Conservation (phyloP, 805 yeast genomes). For the Alloascoidea hylecoeti region DNA sequence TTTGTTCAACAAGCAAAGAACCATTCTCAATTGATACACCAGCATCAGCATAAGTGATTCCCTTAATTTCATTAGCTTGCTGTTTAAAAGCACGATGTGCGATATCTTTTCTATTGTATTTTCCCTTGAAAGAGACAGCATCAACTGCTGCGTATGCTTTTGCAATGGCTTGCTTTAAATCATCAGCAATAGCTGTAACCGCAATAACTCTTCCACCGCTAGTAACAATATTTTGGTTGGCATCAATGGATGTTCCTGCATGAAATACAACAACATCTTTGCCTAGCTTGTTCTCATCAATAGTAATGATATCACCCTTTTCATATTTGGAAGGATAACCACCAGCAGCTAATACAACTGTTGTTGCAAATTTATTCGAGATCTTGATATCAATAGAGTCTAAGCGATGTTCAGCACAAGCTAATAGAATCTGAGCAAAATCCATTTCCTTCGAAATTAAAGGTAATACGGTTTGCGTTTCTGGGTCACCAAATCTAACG, state of each 20-base stretch:
- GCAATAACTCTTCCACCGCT: constrained; percentile 97
- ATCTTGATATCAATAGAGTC: constrained; percentile 56
- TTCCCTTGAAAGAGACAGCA: constrained; percentile 54
- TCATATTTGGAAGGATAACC: constrained; percentile 87
- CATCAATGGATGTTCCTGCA: constrained; percentile 69
- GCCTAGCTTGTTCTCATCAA: constrained; percentile 28
- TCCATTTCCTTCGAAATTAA: constrained; percentile 76
- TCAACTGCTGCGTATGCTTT: constrained; percentile 80
- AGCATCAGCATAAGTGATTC: constrained; percentile 83
- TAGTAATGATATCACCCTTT: constrained; percentile 75
- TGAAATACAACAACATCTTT: constrained; percentile 72
- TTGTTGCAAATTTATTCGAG: constrained; percentile 55
- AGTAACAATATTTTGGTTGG: constrained; percentile 54
- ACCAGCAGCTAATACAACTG: constrained; percentile 93
- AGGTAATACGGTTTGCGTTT: constrained; percentile 93
- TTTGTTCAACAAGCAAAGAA: constrained; percentile 76
- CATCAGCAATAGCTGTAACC: constrained; percentile 69
- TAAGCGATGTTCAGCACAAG: constrained; percentile 87
- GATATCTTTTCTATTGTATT: constrained; percentile 83
- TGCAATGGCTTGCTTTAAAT: constrained; percentile 69
- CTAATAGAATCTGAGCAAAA: constrained; percentile 81
- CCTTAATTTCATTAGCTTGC: constrained; percentile 15
- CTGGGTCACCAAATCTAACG: constrained; percentile 98
- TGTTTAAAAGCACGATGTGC: constrained; percentile 91
- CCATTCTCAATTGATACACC: constrained; percentile 98